These are phyloP conservation scores for Didymella arachidicola DNA, from an alignment of 2,329 filamentous ascomycete genomes.

Conservation along the genomic window DNA sequence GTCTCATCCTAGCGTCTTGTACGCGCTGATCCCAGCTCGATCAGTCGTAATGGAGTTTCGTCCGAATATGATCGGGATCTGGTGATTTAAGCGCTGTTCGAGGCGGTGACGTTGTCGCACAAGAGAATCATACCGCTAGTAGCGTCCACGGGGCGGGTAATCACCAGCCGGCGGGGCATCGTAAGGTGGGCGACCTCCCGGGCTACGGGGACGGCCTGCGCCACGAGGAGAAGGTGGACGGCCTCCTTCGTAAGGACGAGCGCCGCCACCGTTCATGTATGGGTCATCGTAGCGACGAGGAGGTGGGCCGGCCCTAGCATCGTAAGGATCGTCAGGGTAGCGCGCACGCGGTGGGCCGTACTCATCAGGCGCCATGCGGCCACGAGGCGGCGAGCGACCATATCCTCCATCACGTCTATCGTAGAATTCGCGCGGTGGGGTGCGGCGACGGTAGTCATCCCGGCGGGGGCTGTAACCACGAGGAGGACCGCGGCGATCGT, in stretches of 20 bases:
- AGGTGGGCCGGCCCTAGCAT: constrained; percentile 60
- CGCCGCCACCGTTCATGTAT: constrained; percentile 66
- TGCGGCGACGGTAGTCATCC: constrained; percentile 86
- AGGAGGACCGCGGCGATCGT: constrained; percentile 82
- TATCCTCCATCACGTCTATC: constrained; percentile 68
- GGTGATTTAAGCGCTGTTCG: constrained; percentile 18
- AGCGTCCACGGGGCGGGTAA: constrained; percentile 52
- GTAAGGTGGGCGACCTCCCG: constrained; percentile 68
- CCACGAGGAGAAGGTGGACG: constrained; percentile 55
- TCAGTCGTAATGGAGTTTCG: constrained; percentile 7
- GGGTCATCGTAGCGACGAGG: constrained; percentile 65
- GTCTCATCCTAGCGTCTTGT: constrained; percentile 7
- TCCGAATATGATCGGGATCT: constrained; percentile 17
- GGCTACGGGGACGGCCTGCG: constrained; percentile 53
- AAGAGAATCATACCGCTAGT: constrained; percentile 41
- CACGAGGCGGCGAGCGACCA: constrained; percentile 71
- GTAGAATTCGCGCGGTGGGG: constrained; percentile 83
- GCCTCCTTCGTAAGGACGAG: constrained; percentile 60
- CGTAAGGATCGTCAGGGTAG: constrained; percentile 80
- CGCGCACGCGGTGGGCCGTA: constrained; percentile 68
- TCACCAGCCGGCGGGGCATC: constrained; percentile 49
- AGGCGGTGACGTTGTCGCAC: constrained; percentile 7
- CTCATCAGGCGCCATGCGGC: constrained; percentile 77
- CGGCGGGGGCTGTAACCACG: constrained; percentile 86
- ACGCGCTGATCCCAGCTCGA: constrained; percentile 1